Evolutionary conservation across 2,329 filamentous ascomycete species (phyloP), one percentile per base, ranked within the genome.

Genomic region (Berkeleyomyces basicola): DNA sequence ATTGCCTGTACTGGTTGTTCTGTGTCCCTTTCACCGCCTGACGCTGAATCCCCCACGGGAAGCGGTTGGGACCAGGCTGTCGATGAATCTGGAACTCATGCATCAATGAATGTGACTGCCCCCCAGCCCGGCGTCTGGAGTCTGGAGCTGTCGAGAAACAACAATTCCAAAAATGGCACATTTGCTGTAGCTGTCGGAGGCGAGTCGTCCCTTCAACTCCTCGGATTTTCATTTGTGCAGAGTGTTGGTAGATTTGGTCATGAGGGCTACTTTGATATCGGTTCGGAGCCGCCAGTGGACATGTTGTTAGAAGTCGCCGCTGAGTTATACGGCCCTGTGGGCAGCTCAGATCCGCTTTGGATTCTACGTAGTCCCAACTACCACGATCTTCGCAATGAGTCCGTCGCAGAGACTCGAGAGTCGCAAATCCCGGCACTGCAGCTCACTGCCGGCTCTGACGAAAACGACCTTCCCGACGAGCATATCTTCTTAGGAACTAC

Each of bases 211-310:
- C 33, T 67, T 14, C 49, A 64, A 14, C 62, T 67, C 14, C 61
- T 61, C 1, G 61, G 55, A 31, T 64, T 66, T 63, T 58, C 58
- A 2, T 61, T 67, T 61, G 65, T 65, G 47, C 59, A 66, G 36
- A 62, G 53, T 7, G 60, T 58, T 10, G 66, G 66, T n/a, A 43
- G 63, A 10, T 16, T 40, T 10, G 65, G 61, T 5, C 65, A 67
- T 23, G 61, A 65, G 10, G 66, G 66, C 3, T 67, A 65, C 61
- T 67, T 67, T 55, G 59, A 49, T 23, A 53, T 67, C 36, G 63
- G 64, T 10, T 40, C 44, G 9, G 23, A 40, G 2, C 44, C 47
- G 3, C 63, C 65, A 5, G 57, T 60, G 5, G 62, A 64, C 1
- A 65, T 60, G 1, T 23, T 49, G 5, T 33, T 67, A 37, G 66